Evolutionary conservation across 305 asterid genomes (phyloP).

Genomic region (Plantago coronopus): DNA sequence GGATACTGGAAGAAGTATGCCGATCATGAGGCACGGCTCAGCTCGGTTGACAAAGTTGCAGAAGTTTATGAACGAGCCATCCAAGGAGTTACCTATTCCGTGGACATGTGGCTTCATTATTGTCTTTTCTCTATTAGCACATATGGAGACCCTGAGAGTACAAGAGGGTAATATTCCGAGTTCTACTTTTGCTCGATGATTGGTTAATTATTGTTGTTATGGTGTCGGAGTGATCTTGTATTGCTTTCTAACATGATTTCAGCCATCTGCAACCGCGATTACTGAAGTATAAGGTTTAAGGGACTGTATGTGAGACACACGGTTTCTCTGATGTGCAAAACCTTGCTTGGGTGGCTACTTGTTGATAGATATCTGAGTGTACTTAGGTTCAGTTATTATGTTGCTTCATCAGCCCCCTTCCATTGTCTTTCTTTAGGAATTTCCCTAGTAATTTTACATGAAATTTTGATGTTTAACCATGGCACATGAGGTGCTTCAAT

Average conservation of each 20-base stretch:
- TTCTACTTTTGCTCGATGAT: slow-evolving; percentile 30
- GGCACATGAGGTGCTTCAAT: slow-evolving; percentile 89
- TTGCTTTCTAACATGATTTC: slow-evolving; percentile 64
- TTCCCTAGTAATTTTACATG: slow-evolving; percentile 55
- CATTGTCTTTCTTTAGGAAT: slow-evolving; percentile 45
- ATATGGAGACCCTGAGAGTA: slow-evolving; percentile 80
- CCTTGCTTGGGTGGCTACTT: slow-evolving; percentile 39
- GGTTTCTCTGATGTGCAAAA: slow-evolving; percentile 48
- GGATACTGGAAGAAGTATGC: slow-evolving; percentile 99
- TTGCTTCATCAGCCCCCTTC: slow-evolving; percentile 39
- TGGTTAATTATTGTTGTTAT: slow-evolving; percentile 34
- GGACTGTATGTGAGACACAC: slow-evolving; percentile 45
- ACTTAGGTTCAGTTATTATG: slow-evolving; percentile 37
- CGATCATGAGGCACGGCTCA: slow-evolving; percentile 90
- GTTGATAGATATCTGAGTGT: slow-evolving; percentile 33
- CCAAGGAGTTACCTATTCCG: slow-evolving; percentile 97
- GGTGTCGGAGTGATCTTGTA: slow-evolving; percentile 35
- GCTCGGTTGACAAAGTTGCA: slow-evolving; percentile 80
- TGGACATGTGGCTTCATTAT: slow-evolving; percentile 98
- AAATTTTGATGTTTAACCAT: slow-evolving; percentile 50
- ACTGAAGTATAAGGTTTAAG: slow-evolving; percentile 57
- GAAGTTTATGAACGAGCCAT: slow-evolving; percentile 95
- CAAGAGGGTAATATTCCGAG: slow-evolving; percentile 66
- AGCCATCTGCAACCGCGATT: slow-evolving; percentile 61
- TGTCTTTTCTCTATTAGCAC: slow-evolving; percentile 79